A percentile compares a stretch with the other conserved stretches of the same genome.
Conservation (phyloP, 2,329 filamentous ascomycete species). For the Verticillium longisporum region DNA sequence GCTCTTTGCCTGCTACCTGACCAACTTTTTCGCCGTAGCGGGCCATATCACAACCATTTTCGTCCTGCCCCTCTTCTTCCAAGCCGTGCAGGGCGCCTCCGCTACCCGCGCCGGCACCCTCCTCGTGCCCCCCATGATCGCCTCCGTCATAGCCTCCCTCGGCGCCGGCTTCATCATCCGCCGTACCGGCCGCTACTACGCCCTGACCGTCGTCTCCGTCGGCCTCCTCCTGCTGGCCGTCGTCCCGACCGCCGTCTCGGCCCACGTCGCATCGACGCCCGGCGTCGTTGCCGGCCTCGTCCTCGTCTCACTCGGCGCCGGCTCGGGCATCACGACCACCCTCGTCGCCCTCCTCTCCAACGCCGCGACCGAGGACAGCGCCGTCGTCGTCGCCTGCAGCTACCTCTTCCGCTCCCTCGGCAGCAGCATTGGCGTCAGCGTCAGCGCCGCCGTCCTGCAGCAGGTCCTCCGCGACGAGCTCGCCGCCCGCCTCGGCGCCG, state of each 20-base stretch:
- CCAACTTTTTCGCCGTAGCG: constrained; percentile 66
- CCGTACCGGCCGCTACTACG: constrained; percentile 64
- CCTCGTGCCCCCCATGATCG: constrained; percentile 59
- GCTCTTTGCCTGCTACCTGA: constrained; percentile 60
- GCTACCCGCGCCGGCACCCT: constrained; percentile 58
- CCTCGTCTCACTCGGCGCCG: constrained; percentile 33
- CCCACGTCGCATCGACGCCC: constrained; percentile 37
- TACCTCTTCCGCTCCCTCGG: constrained; percentile 77
- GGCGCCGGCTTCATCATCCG: constrained; percentile 61
- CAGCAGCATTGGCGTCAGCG: constrained; percentile 68
- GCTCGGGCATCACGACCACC: constrained; percentile 60
- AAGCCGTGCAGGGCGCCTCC: constrained; percentile 59
- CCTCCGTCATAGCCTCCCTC: constrained; percentile 57
- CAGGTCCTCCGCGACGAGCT: constrained; percentile 56
- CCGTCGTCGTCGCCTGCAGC: constrained; percentile 69
- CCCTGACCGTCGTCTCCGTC: constrained; percentile 56
- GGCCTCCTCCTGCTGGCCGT: constrained; percentile 44
- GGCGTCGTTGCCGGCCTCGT: constrained; percentile 52
- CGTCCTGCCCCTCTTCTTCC: constrained; percentile 73
- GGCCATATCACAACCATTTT: constrained; percentile 54
- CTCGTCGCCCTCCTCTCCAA: constrained; percentile 69
- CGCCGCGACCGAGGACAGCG: constrained; percentile 58
- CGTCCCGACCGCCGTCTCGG: constrained; percentile 47
- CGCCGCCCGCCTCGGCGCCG: constrained; percentile 44
- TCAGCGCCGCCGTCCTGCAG: constrained; percentile 66